Conservation (phyloP, 2,329 filamentous ascomycete genomes). For the Botrytis paeoniae region DNA sequence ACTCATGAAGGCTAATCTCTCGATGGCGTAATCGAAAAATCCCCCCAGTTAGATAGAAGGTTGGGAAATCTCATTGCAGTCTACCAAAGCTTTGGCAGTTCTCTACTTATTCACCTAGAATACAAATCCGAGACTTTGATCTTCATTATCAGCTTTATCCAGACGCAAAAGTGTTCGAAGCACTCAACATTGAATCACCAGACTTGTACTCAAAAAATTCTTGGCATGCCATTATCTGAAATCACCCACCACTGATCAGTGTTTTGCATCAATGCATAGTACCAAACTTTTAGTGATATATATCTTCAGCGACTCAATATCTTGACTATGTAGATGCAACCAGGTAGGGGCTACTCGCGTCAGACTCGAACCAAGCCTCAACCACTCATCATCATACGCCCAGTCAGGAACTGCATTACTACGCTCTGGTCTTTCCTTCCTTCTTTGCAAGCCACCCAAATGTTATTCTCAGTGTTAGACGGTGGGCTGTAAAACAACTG, state of each 20-base stretch:
- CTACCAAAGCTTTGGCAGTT: conserved; percentile 14
- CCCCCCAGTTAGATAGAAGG: conserved; percentile 2
- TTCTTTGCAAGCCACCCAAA: conserved; percentile 17
- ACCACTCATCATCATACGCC: not conserved
- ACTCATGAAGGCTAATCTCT: not conserved
- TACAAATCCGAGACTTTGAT: conserved; percentile 5
- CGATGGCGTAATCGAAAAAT: not conserved
- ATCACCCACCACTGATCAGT: not conserved
- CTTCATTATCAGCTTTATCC: conserved; percentile 7
- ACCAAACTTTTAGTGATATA: conserved; percentile 15
- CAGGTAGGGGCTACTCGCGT: not conserved
- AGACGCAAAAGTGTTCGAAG: conserved; percentile 14
- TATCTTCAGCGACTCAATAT: conserved; percentile 22
- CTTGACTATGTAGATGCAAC: conserved; percentile 11
- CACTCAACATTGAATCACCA: conserved; percentile 21
- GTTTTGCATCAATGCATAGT: not conserved
- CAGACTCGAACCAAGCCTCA: not conserved
- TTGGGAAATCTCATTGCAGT: not conserved
- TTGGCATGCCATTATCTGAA: not conserved
- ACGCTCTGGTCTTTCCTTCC: conserved; percentile 19
- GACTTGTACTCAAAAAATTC: conserved; percentile 21
- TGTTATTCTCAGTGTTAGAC: not conserved
- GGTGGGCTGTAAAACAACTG: conserved; percentile 19
- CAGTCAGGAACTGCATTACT: not conserved
- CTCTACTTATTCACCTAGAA: not conserved